Evolutionary conservation across 164 flowering plant genomes (phyloP), one percentile per base, ranked within the genome.

Genomic region (Sextonia rubra): DNA sequence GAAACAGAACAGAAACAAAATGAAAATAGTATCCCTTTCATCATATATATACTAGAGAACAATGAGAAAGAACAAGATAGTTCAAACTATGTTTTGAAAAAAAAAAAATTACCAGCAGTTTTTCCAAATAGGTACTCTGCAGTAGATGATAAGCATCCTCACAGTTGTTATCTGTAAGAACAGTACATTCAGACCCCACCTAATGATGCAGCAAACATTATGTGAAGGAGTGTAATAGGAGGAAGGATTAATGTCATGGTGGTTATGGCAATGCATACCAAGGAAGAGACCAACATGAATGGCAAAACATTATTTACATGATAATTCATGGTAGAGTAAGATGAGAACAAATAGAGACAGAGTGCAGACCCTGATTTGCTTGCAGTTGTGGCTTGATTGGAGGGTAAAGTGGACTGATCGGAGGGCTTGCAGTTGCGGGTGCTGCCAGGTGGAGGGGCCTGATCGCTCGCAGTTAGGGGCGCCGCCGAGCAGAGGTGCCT

Each of bases 111-210:
- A 87, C 93, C 90, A 89, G 58, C 78, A 91, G 88, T 24, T 83
- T 87, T 72, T 82, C 89, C 79, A 90, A 62, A 61, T 80, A 49
- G 20, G 87, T 84, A 4, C 77, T 83, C 67, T 90, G 82, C 76
- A 89, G 92, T 32, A 87, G 82, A 74, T 90, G 89, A 73, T 87
- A 89, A 23, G 95, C 92, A 69, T 90, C 89, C 81, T 90, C 95
- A 73, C 95, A 90, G 70, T 85, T 87, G 71, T 89, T 87, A 78
- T 90, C 95, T n/a, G 91, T 89, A 47, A 89, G 89, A 64, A 89
- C 69, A 4, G 95, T 84, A 78, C 92, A 89, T 60, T 72, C 82
- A 37, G 95, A 89, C 66, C 85, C 87, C 74, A 83, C 91, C 91
- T 90, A 74, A 15, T 56, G 1, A 75, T n/a, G 32, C 62, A 68